These are phyloP conservation scores for Citrus australasica DNA, from an alignment of 345 rosid genomes.

Conservation along the genomic window DNA sequence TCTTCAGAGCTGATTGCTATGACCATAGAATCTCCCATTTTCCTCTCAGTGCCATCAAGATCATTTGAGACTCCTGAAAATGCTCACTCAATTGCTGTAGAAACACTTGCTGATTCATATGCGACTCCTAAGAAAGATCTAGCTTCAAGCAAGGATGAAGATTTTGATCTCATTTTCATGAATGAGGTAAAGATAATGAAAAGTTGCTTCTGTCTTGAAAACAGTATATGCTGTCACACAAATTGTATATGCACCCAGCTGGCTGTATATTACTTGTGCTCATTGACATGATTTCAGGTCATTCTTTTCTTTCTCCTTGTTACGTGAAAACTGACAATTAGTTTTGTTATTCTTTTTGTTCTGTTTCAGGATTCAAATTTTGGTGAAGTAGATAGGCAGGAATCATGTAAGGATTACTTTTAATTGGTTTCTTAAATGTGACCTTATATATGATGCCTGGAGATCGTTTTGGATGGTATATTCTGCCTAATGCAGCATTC, in stretches of 20 bases:
- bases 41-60: conserved; percentile 31
- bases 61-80: conserved; percentile 35
- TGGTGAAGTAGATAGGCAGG: conserved; percentile 24
- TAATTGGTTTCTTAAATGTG: background rate
- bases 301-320: background rate
- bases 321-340: background rate
- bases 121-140: conserved; percentile 23
- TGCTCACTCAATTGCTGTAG: conserved; percentile 15
- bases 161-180: conserved; percentile 34
- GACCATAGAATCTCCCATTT: conserved; percentile 72
- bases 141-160: conserved; percentile 26
- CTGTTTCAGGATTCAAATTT: conserved; percentile 29
- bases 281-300: background rate
- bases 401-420: conserved; percentile 33
- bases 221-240: background rate
- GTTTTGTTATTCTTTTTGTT: conserved; percentile 6
- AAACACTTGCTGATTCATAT: conserved; percentile 17
- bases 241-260: background rate
- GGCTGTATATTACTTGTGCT: background rate
- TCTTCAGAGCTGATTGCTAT: conserved; percentile 33
- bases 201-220: background rate
- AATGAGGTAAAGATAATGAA: conserved; percentile 33
- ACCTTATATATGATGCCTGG: background rate
- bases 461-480: background rate
- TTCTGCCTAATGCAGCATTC: background rate